Percentiles rank a stretch among this genome's conserved stretches.
Evolutionary conservation across 805 yeast genomes (phyloP).

Genomic region (Ogataea pignaliae): DNA sequence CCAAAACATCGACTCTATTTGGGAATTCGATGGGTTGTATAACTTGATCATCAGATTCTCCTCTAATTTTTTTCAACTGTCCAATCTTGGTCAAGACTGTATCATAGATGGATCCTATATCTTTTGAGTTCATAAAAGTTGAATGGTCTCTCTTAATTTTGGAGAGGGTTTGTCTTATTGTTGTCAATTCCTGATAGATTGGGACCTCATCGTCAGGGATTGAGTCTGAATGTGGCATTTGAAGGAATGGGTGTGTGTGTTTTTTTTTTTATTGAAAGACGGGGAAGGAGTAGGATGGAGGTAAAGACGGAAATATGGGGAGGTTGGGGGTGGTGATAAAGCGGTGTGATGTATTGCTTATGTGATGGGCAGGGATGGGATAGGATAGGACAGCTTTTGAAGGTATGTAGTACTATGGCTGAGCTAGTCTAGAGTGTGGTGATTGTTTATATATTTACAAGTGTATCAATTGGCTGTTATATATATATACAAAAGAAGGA

Average conservation of each 20-base stretch:
- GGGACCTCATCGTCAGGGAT: conserved; percentile 30
- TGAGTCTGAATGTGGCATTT: conserved; percentile 23
- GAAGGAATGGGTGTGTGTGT: background rate
- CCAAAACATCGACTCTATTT: conserved; percentile 60
- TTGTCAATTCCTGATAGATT: conserved; percentile 36
- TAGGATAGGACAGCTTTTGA: too few relatives aligned
- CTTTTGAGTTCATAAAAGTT: conserved; percentile 62
- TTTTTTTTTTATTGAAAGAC: too few relatives aligned
- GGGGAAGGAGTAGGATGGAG: background rate
- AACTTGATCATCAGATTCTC: conserved; percentile 27
- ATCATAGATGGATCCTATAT: conserved; percentile 57
- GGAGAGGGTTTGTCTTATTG: conserved; percentile 40
- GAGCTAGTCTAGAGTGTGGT: too few relatives aligned
- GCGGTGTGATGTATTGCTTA: too few relatives aligned
- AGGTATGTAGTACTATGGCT: too few relatives aligned
- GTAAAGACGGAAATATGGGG: background rate
- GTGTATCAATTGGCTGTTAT: too few relatives aligned
- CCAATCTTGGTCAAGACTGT: conserved; percentile 51
- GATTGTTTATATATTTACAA: too few relatives aligned
- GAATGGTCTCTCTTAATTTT: conserved; percentile 58
- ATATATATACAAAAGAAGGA: too few relatives aligned
- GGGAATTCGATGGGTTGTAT: conserved; percentile 24
- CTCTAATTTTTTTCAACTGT: conserved; percentile 48
- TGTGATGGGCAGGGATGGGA: too few relatives aligned
- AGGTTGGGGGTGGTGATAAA: background rate